Evolutionary conservation across 2,329 filamentous ascomycete species (phyloP).

Genomic region (Microcyclosporella mali): DNA sequence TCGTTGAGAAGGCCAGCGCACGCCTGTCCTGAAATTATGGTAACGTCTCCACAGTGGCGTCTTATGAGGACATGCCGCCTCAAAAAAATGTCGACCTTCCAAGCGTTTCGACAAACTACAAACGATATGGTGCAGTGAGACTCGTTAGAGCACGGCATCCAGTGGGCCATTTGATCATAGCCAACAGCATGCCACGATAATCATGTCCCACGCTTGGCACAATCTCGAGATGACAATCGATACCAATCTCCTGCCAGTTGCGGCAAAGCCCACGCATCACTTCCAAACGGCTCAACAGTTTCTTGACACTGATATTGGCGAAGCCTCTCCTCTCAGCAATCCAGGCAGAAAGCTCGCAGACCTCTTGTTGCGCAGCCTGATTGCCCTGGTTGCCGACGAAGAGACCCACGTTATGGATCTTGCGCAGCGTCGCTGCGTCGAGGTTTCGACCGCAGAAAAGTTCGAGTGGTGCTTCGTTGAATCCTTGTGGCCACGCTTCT

Average conservation of each 20-base stretch:
- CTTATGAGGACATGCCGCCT: no score
- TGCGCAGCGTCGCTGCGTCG: slow-evolving; percentile 3
- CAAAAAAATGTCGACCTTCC: no score
- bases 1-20: no score
- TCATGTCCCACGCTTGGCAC: slow-evolving; percentile 8
- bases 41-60: no score
- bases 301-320: slow-evolving; percentile 2
- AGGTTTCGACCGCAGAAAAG: slow-evolving; percentile 5
- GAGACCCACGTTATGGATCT: slow-evolving; percentile 4
- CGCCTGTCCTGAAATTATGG: no score
- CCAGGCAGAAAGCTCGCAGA: slow-evolving; percentile 7
- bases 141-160: not conserved
- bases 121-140: no score
- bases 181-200: slow-evolving; percentile 3
- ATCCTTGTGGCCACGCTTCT: slow-evolving; percentile 9
- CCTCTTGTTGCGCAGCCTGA: not conserved
- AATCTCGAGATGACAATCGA: slow-evolving; percentile 7
- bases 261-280: slow-evolving; percentile 4
- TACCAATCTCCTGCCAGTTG: slow-evolving; percentile 8
- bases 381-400: slow-evolving; percentile 8
- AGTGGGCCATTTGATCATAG: slow-evolving; percentile 4
- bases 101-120: no score
- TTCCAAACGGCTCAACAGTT: slow-evolving; percentile 5
- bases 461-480: not conserved
- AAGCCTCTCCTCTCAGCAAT: slow-evolving; percentile 1